phyloP scores from a whole-genome alignment of 2,329 filamentous ascomycete species.

The Penicillium vulpinum region DNA sequence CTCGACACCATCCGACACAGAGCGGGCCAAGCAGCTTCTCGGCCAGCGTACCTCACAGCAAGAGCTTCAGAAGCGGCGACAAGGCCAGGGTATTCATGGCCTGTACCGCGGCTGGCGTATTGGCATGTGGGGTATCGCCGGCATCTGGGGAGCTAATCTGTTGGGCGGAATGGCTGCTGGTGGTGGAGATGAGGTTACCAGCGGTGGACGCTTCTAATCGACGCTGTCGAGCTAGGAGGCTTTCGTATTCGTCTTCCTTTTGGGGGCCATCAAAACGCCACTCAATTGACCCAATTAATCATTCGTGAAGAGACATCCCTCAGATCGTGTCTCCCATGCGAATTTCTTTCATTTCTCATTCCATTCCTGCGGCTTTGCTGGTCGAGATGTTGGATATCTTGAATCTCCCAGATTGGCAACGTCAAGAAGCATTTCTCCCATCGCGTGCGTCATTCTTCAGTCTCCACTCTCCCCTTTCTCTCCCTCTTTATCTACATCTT shows the following conservation, averaged over 20 bases:
- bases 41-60: constrained; percentile 40
- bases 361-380: not conserved
- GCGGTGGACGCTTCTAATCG: constrained; percentile 35
- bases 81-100: constrained; percentile 57
- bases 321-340: not conserved
- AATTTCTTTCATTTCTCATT: not conserved
- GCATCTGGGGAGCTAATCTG: constrained; percentile 54
- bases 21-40: constrained; percentile 36
- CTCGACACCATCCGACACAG: constrained; percentile 47
- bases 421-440: not conserved
- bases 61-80: constrained; percentile 45
- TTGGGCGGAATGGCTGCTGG: constrained; percentile 41
- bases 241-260: not conserved
- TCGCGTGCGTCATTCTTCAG: not conserved
- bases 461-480: constrained; percentile 18
- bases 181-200: constrained; percentile 39
- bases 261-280: not conserved
- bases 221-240: not conserved
- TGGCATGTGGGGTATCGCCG: constrained; percentile 56
- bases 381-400: not conserved
- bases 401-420: not conserved
- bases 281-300: not conserved
- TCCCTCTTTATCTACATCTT: constrained; percentile 21
- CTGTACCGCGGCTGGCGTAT: constrained; percentile 60
- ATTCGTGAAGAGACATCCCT: not conserved